phyloP scores from a whole-genome alignment of 257 asterid genomes.

The Solanum appendiculatum region DNA sequence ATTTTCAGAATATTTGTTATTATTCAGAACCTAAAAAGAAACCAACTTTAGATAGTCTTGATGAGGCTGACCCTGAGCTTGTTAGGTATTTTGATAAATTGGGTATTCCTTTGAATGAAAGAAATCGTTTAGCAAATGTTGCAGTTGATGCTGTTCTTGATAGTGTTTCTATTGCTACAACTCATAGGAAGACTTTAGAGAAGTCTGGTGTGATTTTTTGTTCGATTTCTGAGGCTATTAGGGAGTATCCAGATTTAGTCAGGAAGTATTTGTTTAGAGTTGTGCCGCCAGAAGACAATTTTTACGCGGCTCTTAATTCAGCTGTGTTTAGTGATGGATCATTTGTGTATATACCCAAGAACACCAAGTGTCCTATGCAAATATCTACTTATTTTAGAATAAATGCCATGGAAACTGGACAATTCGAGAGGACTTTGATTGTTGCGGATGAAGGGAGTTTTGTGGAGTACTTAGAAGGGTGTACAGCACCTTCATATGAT shows the following conservation, averaged over 20 bases:
- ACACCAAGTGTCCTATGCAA: constrained; percentile 88
- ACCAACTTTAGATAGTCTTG: constrained; percentile 73
- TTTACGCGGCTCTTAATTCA: constrained; percentile 72
- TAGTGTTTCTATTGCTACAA: constrained; percentile 87
- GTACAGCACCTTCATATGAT: constrained; percentile 93
- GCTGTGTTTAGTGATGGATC: constrained; percentile 98
- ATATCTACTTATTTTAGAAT: constrained; percentile 91
- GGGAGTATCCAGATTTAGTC: constrained; percentile 72
- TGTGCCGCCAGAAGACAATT: constrained; percentile 88
- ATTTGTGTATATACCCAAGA: constrained; percentile 80
- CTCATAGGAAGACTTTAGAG: constrained; percentile 74
- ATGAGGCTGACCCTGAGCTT: constrained; percentile 88
- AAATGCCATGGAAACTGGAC: constrained; percentile 96
- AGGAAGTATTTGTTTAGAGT: constrained; percentile 72
- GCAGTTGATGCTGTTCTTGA: constrained; percentile 96
- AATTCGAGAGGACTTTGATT: constrained; percentile 92
- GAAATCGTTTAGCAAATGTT: constrained; percentile 83
- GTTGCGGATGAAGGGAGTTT: constrained; percentile 88
- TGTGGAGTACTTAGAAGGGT: constrained; percentile 96
- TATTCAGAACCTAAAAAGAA: constrained; percentile 91
- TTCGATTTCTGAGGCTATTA: constrained; percentile 86
- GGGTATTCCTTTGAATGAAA: constrained; percentile 80
- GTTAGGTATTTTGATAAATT: constrained; percentile 72
- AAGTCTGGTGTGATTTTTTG: constrained; percentile 92
- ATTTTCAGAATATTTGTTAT: constrained; percentile 70